These are phyloP conservation scores for Straminergon stramineum DNA, from an alignment of 225 moss, liverwort and hornwort species.

Conservation along the genomic window DNA sequence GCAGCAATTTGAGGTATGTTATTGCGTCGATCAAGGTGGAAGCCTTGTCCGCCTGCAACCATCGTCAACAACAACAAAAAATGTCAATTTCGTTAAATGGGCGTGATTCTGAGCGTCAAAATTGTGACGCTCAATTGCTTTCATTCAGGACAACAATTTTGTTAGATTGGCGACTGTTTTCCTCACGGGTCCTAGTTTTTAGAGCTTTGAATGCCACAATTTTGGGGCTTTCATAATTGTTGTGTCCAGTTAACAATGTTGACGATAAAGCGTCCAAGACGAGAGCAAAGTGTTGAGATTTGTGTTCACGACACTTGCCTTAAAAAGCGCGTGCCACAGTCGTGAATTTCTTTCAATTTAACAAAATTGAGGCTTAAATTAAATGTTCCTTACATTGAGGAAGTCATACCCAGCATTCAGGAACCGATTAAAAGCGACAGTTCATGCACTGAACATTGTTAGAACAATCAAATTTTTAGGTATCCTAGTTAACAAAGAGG, in stretches of 20 bases:
- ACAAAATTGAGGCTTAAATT: neutral
- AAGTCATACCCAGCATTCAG: neutral
- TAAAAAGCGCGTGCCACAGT: neutral
- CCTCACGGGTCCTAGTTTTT: too few relatives aligned
- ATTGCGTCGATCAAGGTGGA: constrained; percentile 61
- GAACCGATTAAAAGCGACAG: neutral
- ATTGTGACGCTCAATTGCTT: neutral
- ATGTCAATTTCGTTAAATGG: too few relatives aligned
- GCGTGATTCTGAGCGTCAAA: neutral
- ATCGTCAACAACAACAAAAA: neutral
- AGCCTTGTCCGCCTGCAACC: constrained; percentile 61
- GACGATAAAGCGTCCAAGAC: neutral
- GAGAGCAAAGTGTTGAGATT: too few relatives aligned
- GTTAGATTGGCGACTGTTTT: neutral
- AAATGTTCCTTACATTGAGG: neutral
- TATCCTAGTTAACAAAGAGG: neutral
- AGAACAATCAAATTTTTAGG: neutral
- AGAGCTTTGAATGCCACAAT: neutral
- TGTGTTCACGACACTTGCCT: neutral
- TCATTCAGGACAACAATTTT: neutral
- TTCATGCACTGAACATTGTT: neutral
- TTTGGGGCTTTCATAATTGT: neutral
- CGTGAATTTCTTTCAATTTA: neutral
- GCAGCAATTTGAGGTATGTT: constrained; percentile 39
- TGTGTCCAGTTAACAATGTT: neutral